These are phyloP conservation scores for Baorangia bicolor DNA, from an alignment of 768 basidiomycete species.

Conservation along the genomic window DNA sequence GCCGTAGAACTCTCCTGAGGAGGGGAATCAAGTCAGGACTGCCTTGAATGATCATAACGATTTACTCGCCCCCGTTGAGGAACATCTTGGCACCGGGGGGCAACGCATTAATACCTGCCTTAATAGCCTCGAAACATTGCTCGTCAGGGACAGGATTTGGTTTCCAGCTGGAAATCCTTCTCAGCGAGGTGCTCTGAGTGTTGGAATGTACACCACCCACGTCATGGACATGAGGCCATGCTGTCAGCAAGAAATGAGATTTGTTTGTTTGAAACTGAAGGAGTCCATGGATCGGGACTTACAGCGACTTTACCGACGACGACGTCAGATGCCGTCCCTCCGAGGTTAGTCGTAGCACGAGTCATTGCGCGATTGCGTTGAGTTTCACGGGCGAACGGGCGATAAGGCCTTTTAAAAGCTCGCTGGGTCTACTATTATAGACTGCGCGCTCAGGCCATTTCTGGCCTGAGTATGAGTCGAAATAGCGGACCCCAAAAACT, in stretches of 20 bases:
- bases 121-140: slow-evolving; percentile 61
- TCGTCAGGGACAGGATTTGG: slow-evolving; percentile 50
- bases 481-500: not conserved
- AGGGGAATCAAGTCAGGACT: not conserved
- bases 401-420: not conserved
- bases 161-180: slow-evolving; percentile 36
- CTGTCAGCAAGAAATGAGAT: slow-evolving; percentile 9
- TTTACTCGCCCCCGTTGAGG: slow-evolving; percentile 46
- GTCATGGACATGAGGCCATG: slow-evolving; percentile 63
- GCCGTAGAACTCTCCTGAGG: slow-evolving; percentile 58
- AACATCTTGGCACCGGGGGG: slow-evolving; percentile 47
- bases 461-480: not conserved
- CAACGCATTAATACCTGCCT: slow-evolving; percentile 44
- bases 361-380: slow-evolving; percentile 22
- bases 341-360: slow-evolving; percentile 33
- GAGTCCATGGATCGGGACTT: slow-evolving; percentile 3
- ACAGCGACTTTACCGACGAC: slow-evolving; percentile 42
- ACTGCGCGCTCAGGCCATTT: not conserved
- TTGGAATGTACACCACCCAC: slow-evolving; percentile 22
- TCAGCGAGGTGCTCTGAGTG: not conserved
- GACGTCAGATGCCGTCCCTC: slow-evolving; percentile 38
- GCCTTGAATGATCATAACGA: not conserved
- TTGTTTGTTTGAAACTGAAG: not conserved
- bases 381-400: not conserved
- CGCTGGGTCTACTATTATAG: not conserved